A percentile compares a stretch with the other conserved stretches of the same genome.
These are phyloP conservation scores for Lanzia echinophila DNA, from an alignment of 2,329 filamentous ascomycete species.

Conservation along the genomic window DNA sequence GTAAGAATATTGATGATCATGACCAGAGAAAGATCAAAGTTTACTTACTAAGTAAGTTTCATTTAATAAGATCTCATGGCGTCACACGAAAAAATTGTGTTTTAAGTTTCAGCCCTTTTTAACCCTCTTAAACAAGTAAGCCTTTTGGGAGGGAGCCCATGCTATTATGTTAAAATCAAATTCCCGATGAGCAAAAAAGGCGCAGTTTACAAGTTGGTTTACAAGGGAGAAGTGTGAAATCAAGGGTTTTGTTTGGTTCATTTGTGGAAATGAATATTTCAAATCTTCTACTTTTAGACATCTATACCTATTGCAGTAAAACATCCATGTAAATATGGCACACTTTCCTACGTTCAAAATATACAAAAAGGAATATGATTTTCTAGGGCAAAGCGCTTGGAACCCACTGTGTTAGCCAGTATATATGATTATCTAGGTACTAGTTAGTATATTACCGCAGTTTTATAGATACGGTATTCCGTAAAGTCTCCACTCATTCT, in stretches of 20 bases:
- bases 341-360: background rate
- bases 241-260: background rate
- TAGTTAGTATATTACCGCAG: no score
- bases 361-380: background rate
- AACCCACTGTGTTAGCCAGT: no score
- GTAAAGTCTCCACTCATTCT: no score
- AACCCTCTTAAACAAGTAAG: background rate
- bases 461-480: no score
- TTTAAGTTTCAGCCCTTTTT: background rate
- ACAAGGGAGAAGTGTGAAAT: background rate
- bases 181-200: background rate
- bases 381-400: background rate
- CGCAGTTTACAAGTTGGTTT: background rate
- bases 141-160: no score
- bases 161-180: background rate
- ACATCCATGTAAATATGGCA: background rate
- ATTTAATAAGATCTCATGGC: background rate
- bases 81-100: constrained; percentile 2
- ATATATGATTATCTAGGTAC: no score
- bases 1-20: no score
- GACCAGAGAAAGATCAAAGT: background rate
- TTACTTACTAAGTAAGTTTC: background rate
- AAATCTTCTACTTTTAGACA: background rate
- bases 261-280: background rate
- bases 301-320: background rate